Conservation (phyloP, 2,329 filamentous ascomycete species). For the Botrytis cinerea region DNA sequence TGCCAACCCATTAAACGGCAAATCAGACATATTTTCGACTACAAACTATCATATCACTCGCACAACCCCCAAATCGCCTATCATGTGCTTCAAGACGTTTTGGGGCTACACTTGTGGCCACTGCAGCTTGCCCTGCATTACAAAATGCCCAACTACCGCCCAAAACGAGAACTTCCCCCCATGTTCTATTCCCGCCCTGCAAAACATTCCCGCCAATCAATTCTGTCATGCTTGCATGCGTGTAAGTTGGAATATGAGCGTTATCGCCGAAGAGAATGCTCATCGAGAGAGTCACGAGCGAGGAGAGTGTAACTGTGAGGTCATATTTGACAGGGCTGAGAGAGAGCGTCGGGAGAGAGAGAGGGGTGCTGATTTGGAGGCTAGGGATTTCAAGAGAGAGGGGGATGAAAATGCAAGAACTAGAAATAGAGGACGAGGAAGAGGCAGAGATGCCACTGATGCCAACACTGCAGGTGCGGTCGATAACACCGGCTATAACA, state of each 20-base stretch:
- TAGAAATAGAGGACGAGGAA: neutral
- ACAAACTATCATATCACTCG: neutral
- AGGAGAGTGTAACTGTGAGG: constrained; percentile 36
- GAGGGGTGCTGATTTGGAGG: neutral
- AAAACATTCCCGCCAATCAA: constrained; percentile 31
- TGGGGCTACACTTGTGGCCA: constrained; percentile 53
- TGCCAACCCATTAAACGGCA: neutral
- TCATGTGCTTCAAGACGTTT: constrained; percentile 52
- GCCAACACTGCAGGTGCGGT: neutral
- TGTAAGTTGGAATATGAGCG: constrained; percentile 39
- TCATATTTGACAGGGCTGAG: constrained; percentile 34
- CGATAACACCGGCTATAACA: neutral
- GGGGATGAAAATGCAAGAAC: neutral
- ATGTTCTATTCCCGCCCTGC: constrained; percentile 37
- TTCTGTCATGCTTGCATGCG: constrained; percentile 39
- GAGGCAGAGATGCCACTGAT: neutral
- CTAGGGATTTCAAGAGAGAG: neutral
- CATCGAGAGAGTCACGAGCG: constrained; percentile 33
- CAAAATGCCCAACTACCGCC: constrained; percentile 45
- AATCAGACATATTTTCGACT: neutral
- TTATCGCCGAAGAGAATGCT: constrained; percentile 35
- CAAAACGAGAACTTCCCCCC: constrained; percentile 36
- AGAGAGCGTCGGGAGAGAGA: constrained; percentile 27
- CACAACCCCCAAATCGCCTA: neutral
- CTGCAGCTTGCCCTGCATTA: constrained; percentile 45